phyloP scores from a whole-genome alignment of 148 eudicot genomes.

The Dysphania ambrosioides region DNA sequence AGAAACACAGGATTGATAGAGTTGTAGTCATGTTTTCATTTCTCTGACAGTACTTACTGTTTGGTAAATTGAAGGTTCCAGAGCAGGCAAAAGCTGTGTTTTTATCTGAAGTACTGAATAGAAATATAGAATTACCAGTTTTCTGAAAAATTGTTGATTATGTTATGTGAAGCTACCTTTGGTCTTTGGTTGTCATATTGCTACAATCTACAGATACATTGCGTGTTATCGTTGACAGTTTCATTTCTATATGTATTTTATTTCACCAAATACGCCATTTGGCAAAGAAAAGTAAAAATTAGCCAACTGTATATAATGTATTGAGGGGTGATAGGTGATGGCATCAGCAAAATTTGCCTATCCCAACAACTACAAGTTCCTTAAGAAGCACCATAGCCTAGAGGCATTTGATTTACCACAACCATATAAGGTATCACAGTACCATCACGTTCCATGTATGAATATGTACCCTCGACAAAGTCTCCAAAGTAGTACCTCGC shows the following conservation, averaged over 20 bases:
- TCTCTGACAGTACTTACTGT: neutral
- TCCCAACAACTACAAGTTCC: neutral
- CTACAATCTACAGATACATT: neutral
- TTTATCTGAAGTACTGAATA: neutral
- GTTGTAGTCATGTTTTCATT: neutral
- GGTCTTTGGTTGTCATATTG: too few species aligned
- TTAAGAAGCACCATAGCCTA: too few species aligned
- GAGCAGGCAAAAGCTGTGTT: neutral
- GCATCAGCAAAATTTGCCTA: neutral
- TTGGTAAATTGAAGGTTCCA: neutral
- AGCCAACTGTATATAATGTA: too few species aligned
- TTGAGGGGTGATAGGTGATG: too few species aligned
- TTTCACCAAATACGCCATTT: neutral
- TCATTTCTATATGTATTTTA: too few species aligned
- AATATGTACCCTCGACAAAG: too few species aligned
- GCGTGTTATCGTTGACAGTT: neutral
- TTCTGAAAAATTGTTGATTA: neutral
- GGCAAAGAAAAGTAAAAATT: too few species aligned
- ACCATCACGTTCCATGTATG: too few species aligned
- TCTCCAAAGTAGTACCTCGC: too few species aligned
- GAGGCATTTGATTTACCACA: neutral
- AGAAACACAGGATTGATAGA: neutral
- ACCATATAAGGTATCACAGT: neutral
- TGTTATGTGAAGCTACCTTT: neutral
- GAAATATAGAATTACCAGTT: neutral